phyloP scores from a whole-genome alignment of 1,284 basidiomycete species.

The Stygiomarasmius scandens region DNA sequence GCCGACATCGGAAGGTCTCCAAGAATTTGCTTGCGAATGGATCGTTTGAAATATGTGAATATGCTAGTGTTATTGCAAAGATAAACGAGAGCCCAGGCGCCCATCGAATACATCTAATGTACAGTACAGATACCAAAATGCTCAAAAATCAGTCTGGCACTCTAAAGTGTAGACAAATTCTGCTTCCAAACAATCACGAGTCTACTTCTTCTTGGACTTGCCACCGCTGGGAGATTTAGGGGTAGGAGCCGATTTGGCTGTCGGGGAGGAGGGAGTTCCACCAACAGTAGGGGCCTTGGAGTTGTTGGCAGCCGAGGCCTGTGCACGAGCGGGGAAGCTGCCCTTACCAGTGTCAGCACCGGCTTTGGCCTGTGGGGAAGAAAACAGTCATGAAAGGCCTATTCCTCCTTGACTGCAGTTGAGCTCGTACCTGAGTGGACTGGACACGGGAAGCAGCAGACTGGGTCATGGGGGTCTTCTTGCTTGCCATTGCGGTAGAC shows the following conservation, averaged over 20 bases:
- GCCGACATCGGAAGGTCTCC: too few species aligned
- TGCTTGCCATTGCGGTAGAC: constrained; percentile 1
- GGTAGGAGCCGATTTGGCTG: background rate
- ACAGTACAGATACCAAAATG: background rate
- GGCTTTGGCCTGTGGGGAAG: constrained; percentile 11
- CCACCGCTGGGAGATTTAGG: constrained; percentile 5
- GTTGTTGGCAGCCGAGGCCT: constrained; percentile 12
- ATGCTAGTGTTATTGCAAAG: background rate
- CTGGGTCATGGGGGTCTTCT: constrained; percentile 12
- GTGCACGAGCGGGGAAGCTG: constrained; percentile 12
- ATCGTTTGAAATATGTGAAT: background rate
- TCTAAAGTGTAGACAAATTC: background rate
- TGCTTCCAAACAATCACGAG: background rate
- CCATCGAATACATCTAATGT: background rate
- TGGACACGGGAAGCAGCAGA: constrained; percentile 13
- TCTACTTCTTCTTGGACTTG: constrained; percentile 5
- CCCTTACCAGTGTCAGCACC: constrained; percentile 12
- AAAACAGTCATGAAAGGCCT: background rate
- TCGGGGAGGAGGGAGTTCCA: background rate
- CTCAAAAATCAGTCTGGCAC: background rate
- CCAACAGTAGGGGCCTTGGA: constrained; percentile 5
- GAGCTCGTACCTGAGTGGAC: constrained; percentile 12
- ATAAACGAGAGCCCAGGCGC: background rate
- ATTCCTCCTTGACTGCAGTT: too few species aligned
- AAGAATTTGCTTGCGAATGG: too few species aligned